Conservation (phyloP, 164 flowering plant genomes). For the Macadamia integrifolia region DNA sequence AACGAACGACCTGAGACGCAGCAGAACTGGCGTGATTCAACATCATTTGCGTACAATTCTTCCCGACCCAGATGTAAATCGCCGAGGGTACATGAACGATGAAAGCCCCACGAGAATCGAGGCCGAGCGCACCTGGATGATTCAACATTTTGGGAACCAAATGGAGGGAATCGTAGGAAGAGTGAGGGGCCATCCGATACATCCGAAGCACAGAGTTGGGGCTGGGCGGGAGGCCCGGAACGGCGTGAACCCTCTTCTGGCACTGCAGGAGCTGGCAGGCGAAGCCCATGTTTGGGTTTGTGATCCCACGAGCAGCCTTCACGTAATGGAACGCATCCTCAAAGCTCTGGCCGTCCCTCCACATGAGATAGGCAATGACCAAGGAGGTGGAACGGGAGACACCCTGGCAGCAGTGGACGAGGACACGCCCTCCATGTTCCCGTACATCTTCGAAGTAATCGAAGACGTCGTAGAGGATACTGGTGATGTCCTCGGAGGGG, state of each 20-base stretch:
- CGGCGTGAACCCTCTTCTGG: conserved; percentile 74
- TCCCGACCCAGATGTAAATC: conserved; percentile 74
- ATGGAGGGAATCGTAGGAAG: conserved; percentile 77
- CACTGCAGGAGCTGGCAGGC: conserved; percentile 79
- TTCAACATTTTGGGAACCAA: conserved; percentile 67
- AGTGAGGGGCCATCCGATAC: conserved; percentile 85
- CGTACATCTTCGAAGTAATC: conserved; percentile 87
- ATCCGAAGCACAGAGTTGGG: conserved; percentile 64
- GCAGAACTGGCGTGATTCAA: conserved; percentile 48
- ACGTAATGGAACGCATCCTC: conserved; percentile 80
- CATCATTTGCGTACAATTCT: conserved; percentile 46
- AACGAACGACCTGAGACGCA: conserved; percentile 66
- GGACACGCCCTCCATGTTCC: conserved; percentile 67
- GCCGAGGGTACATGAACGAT: conserved; percentile 63
- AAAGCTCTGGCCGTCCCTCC: conserved; percentile 77
- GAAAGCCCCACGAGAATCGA: conserved; percentile 88
- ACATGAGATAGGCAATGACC: conserved; percentile 88
- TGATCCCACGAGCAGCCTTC: conserved; percentile 71
- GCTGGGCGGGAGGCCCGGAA: conserved; percentile 37
- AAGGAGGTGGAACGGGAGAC: conserved; percentile 75
- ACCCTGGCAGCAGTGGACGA: conserved; percentile 88
- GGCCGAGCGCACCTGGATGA: conserved; percentile 35
- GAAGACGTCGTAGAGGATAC: conserved; percentile 82
- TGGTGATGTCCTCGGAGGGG: conserved; percentile 80
- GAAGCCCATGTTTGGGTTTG: conserved; percentile 87